Conservation (phyloP, 2,329 filamentous ascomycete species). For the Exophiala alcalophila region DNA sequence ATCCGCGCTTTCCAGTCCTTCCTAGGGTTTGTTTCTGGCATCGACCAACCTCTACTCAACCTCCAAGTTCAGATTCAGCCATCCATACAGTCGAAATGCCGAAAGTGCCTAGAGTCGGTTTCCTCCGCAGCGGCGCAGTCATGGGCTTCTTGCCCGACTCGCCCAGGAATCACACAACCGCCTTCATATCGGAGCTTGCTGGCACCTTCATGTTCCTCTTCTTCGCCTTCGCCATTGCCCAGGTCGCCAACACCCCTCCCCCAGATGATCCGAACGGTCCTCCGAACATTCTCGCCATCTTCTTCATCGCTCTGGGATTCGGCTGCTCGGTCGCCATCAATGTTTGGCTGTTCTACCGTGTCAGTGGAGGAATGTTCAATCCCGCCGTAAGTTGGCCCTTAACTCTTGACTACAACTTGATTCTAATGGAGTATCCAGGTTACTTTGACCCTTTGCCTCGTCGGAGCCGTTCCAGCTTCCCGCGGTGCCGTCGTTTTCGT, state of each 20-base stretch:
- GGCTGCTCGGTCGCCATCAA: slow-evolving; percentile 50
- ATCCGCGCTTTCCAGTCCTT: too few relatives aligned
- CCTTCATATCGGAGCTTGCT: slow-evolving; percentile 49
- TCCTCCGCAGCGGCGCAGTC: too few relatives aligned
- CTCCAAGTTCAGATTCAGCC: too few relatives aligned
- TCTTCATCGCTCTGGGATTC: slow-evolving; percentile 41
- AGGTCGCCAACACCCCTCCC: slow-evolving; percentile 44
- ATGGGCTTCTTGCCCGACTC: slow-evolving; percentile 16
- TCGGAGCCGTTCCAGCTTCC: slow-evolving; percentile 53
- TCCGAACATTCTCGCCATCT: slow-evolving; percentile 14
- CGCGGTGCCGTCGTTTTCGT: slow-evolving; percentile 53
- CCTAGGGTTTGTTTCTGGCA: too few relatives aligned
- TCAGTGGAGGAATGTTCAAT: slow-evolving; percentile 52
- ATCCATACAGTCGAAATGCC: too few relatives aligned
- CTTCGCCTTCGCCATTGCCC: slow-evolving; percentile 48
- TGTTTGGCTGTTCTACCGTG: slow-evolving; percentile 54
- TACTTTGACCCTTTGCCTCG: slow-evolving; percentile 57
- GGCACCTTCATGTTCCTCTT: slow-evolving; percentile 53
- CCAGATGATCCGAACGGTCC: slow-evolving; percentile 4
- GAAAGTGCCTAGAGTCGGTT: too few relatives aligned
- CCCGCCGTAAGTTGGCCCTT: slow-evolving; percentile 40
- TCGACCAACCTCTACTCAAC: too few relatives aligned
- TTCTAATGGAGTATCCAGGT: slow-evolving; percentile 38
- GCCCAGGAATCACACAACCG: slow-evolving; percentile 38
- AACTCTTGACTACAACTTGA: background rate